Base-by-base conservation (phyloP, 2,329 filamentous ascomycete genomes). In the Cyphellophora europaea region DNA sequence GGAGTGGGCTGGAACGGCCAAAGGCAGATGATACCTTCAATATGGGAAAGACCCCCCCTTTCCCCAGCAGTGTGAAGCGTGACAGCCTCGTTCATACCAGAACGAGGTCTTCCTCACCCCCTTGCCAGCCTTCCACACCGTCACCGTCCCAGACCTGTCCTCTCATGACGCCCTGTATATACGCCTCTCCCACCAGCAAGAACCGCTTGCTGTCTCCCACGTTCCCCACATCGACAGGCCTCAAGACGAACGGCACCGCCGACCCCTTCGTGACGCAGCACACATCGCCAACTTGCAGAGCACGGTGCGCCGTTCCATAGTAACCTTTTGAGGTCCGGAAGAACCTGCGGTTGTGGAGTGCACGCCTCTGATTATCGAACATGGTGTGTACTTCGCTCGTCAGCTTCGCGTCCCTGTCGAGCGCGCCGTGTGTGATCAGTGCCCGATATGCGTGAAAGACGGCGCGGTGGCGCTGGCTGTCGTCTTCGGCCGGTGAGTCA, bases 91-190 rank as follows among this genome's bases (percentile, higher is more conserved):
- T n/a, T n/a, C n/a, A n/a, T n/a, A n/a, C n/a, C n/a, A n/a, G n/a
- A n/a, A n/a, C n/a, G n/a, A n/a, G n/a, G n/a, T n/a, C n/a, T n/a
- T n/a, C n/a, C n/a, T n/a, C n/a, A n/a, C n/a, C n/a, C n/a, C n/a
- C n/a, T n/a, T n/a, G n/a, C n/a, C n/a, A n/a, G n/a, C n/a, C n/a
- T n/a, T n/a, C n/a, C n/a, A n/a, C n/a, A n/a, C n/a, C n/a, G n/a
- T n/a, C 21, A 25, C 8, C 21, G 21, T 25, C 21, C 21, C 21
- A 32, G n/a, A 32, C 17, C 18, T 43, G 37, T 11, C 40, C 37
- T n/a, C 28, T 25, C 37, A 43, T 40, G 6, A 37, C 15, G 2
- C 40, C 37, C 6, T 43, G 40, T 5, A 40, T 27, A 28, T 43
- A 43, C 4, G 33, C 23, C 29, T 43, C 40, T 8, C 40, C 40